A percentile compares a stretch with the other conserved stretches of the same genome.
These are phyloP conservation scores for Eucalyptus urophylla DNA, from an alignment of 345 rosid species.

Conservation along the genomic window DNA sequence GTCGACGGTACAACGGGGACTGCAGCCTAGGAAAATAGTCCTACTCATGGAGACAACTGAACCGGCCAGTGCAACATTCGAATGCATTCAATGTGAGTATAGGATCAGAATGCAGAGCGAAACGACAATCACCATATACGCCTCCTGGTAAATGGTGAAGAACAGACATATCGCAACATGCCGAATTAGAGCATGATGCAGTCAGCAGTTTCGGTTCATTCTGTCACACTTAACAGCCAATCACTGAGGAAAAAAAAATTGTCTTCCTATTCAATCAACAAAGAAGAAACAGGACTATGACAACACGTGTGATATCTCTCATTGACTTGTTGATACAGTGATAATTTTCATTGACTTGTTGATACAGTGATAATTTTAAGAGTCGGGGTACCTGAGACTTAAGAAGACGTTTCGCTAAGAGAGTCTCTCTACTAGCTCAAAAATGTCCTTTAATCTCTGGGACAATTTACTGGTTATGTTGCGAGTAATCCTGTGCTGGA, in stretches of 20 bases:
- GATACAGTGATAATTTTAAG: neutral
- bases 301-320: neutral
- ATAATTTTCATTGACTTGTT: neutral
- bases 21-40: neutral
- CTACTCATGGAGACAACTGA: neutral
- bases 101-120: neutral
- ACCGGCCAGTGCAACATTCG: neutral
- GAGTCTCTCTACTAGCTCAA: conserved; percentile 47
- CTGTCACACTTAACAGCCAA: neutral
- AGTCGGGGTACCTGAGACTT: neutral
- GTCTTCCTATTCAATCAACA: neutral
- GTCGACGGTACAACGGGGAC: neutral
- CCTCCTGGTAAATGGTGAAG: neutral
- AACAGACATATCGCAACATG: neutral
- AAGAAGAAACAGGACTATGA: neutral
- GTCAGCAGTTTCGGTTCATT: neutral
- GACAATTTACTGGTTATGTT: conserved; percentile 53
- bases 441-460: conserved; percentile 35
- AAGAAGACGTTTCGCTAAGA: neutral
- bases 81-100: neutral
- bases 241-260: neutral
- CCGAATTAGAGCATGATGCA: neutral
- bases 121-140: neutral
- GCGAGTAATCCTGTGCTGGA: conserved; percentile 56
- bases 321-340: neutral